A percentile compares a stretch with the other conserved stretches of the same genome.
Evolutionary conservation across 2,329 filamentous ascomycete genomes (phyloP).

Genomic region (Myriangium duriaei): DNA sequence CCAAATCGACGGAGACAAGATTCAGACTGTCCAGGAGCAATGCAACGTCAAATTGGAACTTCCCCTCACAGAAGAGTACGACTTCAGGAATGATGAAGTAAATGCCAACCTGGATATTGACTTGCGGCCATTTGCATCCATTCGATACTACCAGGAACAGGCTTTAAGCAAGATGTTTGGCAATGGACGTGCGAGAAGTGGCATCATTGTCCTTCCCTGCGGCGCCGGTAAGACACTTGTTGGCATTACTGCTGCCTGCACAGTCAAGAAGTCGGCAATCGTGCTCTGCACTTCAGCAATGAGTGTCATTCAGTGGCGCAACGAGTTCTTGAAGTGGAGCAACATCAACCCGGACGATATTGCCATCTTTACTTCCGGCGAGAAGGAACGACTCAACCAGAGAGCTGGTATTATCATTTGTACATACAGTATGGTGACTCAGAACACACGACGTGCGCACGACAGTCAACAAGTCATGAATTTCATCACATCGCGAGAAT

Average conservation of each 20-base stretch:
- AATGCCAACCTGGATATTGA: slow-evolving; percentile 93
- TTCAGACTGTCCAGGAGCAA: slow-evolving; percentile 78
- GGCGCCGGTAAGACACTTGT: slow-evolving; percentile 95
- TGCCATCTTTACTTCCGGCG: slow-evolving; percentile 86
- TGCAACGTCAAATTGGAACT: slow-evolving; percentile 69
- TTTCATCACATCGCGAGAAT: slow-evolving; percentile 78
- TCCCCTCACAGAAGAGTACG: slow-evolving; percentile 90
- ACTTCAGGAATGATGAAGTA: slow-evolving; percentile 80
- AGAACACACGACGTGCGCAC: slow-evolving; percentile 73
- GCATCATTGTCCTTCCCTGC: slow-evolving; percentile 92
- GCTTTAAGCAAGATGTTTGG: slow-evolving; percentile 99
- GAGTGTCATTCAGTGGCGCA: slow-evolving; percentile 93
- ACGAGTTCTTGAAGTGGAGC: slow-evolving; percentile 98
- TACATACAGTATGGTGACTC: slow-evolving; percentile 98
- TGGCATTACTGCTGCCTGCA: slow-evolving; percentile 95
- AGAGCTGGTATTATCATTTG: slow-evolving; percentile 95
- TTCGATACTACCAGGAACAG: slow-evolving; percentile 92
- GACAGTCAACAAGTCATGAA: slow-evolving; percentile 97
- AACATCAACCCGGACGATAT: slow-evolving; percentile 92
- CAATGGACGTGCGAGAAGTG: slow-evolving; percentile 91
- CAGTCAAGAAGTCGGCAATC: slow-evolving; percentile 91
- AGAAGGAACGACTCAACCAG: slow-evolving; percentile 72
- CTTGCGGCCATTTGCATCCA: slow-evolving; percentile 75
- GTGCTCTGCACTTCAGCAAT: slow-evolving; percentile 95
- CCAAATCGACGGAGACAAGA: slow-evolving; percentile 69